A percentile compares a stretch with the other conserved stretches of the same genome.
Conservation (phyloP, 129 eudicot species). For the Sambucus nigra region DNA sequence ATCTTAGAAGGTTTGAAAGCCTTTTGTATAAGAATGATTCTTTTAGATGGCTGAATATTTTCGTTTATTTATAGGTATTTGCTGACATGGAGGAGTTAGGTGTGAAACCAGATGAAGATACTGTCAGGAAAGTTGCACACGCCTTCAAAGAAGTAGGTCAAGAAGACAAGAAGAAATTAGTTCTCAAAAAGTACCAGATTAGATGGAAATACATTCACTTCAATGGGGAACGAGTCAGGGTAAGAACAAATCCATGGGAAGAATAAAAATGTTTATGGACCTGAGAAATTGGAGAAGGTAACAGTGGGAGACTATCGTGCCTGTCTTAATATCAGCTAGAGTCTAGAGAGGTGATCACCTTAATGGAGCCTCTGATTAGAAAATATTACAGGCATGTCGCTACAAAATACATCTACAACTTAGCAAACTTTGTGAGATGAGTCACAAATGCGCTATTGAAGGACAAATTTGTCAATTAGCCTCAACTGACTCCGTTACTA, state of each 20-base stretch:
- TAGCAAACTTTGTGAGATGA: too few relatives aligned
- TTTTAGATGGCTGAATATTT: background rate
- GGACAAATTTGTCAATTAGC: too few relatives aligned
- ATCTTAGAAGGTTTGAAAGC: background rate
- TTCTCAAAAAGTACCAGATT: constrained; percentile 42
- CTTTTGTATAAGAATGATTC: background rate
- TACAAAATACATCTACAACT: too few relatives aligned
- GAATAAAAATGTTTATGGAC: constrained; percentile 11
- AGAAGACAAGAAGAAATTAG: constrained; percentile 39
- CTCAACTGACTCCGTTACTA: too few relatives aligned
- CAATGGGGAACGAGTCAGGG: constrained; percentile 83
- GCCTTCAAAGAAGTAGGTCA: constrained; percentile 61
- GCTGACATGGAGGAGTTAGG: constrained; percentile 98
- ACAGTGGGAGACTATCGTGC: too few relatives aligned
- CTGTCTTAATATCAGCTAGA: too few relatives aligned
- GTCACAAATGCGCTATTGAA: too few relatives aligned
- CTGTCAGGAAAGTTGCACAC: constrained; percentile 51
- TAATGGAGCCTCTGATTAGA: too few relatives aligned
- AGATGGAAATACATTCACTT: constrained; percentile 89
- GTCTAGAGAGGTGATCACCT: too few relatives aligned
- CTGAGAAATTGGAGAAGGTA: background rate
- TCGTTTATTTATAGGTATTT: constrained; percentile 44
- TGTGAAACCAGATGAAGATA: constrained; percentile 92
- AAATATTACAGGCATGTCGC: too few relatives aligned
- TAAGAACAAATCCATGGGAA: constrained; percentile 29